Percentiles rank a stretch among this genome's conserved stretches.
phyloP scores from a whole-genome alignment of 176 grass and related monocot genomes.

The Melocanna baccifera region DNA sequence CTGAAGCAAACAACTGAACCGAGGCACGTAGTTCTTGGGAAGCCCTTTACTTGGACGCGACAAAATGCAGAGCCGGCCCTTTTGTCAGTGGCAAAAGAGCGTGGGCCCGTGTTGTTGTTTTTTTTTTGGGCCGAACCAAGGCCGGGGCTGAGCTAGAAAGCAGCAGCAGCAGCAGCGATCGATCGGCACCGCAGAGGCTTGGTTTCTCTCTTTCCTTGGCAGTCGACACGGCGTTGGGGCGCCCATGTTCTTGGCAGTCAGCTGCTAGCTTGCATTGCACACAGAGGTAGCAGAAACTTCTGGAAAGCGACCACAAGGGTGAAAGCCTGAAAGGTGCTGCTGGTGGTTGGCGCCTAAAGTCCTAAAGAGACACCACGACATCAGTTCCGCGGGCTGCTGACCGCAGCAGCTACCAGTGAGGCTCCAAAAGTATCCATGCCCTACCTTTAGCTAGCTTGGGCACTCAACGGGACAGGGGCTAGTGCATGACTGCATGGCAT shows the following conservation, averaged over 20 bases:
- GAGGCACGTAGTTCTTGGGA: not conserved
- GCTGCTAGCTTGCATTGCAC: not conserved
- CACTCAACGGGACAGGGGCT: not conserved
- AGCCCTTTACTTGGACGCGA: not conserved
- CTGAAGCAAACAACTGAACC: not conserved
- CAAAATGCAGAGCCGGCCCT: constrained; percentile 10
- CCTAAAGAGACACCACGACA: not conserved
- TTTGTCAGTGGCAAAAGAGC: constrained; percentile 1
- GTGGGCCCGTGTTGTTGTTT: not conserved
- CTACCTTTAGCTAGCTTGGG: not conserved
- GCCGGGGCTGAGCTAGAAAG: not conserved
- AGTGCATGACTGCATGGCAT: not conserved
- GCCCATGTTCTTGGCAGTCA: not conserved
- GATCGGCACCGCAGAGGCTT: not conserved
- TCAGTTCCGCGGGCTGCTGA: not conserved
- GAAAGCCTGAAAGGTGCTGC: not conserved
- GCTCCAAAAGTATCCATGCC: constrained; percentile 13
- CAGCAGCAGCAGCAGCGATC: not conserved
- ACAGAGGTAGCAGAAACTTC: not conserved
- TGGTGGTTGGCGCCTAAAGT: not conserved
- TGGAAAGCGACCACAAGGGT: not conserved
- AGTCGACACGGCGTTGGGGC: not conserved
- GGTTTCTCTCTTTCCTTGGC: not conserved
- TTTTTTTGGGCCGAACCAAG: not conserved
- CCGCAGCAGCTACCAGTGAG: not conserved